These are phyloP conservation scores for Coprinopsis strossmayeri DNA, from an alignment of 768 basidiomycete species.

Conservation along the genomic window DNA sequence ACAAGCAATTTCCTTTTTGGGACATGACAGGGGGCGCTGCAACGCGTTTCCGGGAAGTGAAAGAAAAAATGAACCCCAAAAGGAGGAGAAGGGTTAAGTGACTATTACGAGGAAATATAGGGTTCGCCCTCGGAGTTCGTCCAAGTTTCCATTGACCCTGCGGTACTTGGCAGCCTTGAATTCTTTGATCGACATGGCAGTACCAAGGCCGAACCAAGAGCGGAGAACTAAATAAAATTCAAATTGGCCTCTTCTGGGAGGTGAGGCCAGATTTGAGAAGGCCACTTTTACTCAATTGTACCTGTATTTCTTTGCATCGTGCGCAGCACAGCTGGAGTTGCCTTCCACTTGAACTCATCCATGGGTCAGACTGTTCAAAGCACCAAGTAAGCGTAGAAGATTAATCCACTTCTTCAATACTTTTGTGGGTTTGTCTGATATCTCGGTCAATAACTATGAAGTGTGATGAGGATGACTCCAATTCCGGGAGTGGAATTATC, in stretches of 20 bases:
- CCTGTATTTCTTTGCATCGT: background rate
- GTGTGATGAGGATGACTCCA: background rate
- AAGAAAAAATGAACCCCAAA: conserved; percentile 2
- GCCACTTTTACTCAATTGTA: background rate
- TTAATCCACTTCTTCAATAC: too few relatives aligned
- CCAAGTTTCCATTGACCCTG: conserved; percentile 2
- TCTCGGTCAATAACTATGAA: conserved; percentile 11
- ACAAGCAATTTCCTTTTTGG: background rate
- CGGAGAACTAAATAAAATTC: conserved; percentile 7
- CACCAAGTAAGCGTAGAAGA: too few relatives aligned
- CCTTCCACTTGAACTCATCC: too few relatives aligned
- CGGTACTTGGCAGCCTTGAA: conserved; percentile 4
- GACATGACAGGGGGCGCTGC: background rate
- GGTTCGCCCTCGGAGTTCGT: conserved; percentile 7
- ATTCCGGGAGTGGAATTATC: background rate
- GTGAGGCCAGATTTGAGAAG: background rate
- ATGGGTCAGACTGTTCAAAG: too few relatives aligned
- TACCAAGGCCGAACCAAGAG: conserved; percentile 4
- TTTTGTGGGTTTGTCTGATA: conserved; percentile 18
- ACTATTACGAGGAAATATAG: background rate
- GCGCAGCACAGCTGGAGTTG: background rate
- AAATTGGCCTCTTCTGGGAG: conserved; percentile 2
- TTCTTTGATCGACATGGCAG: conserved; percentile 7
- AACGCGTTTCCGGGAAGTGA: background rate
- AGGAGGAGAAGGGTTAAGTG: background rate